Conservation (phyloP, 192 early-diverging fungal species). For the Coemansia sp. region DNA sequence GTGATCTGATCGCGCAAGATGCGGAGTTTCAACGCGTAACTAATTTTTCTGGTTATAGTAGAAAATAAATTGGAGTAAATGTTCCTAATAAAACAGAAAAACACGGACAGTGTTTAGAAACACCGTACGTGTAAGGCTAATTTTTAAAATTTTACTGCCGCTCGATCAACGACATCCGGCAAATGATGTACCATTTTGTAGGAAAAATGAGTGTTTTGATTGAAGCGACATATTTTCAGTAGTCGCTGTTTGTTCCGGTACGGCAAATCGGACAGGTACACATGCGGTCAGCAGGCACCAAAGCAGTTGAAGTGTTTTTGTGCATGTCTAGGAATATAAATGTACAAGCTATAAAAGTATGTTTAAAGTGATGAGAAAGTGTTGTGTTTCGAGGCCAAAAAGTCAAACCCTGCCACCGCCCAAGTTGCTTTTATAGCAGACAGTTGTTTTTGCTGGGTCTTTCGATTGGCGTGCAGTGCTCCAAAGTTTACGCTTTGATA, state of each 20-base stretch:
- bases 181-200: background rate
- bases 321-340: background rate
- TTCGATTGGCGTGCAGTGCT: background rate
- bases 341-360: background rate
- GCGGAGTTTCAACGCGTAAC: background rate
- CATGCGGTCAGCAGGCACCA: conserved; percentile 30
- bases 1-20: background rate
- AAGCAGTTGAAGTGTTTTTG: background rate
- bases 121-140: background rate
- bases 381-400: too few species aligned
- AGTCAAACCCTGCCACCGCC: too few species aligned
- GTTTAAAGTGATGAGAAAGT: background rate
- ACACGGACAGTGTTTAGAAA: background rate
- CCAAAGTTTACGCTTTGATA: background rate
- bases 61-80: background rate
- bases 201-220: background rate
- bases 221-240: conserved; percentile 1
- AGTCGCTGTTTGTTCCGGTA: conserved; percentile 32
- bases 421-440: background rate
- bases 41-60: too few species aligned
- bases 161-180: background rate
- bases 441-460: background rate
- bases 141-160: background rate
- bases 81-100: background rate
- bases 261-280: conserved; percentile 50